A percentile compares a stretch with the other conserved stretches of the same genome.
Evolutionary conservation across 768 basidiomycete genomes (phyloP).

Genomic region (Tulasnella sp.): DNA sequence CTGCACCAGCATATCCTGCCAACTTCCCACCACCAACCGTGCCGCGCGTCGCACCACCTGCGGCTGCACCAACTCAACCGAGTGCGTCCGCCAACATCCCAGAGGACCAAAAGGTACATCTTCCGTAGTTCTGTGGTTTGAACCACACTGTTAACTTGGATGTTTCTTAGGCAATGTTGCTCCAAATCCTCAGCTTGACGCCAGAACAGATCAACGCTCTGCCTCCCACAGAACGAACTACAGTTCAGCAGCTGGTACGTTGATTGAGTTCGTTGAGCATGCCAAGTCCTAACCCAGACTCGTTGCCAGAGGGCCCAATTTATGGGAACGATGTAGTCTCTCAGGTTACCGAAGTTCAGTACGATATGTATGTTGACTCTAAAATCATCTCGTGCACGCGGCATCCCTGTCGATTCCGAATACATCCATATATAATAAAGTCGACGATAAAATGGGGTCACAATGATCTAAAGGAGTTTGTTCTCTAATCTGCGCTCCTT

Average conservation of each 20-base stretch:
- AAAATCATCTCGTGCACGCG: not conserved
- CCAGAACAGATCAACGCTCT: constrained; percentile 76
- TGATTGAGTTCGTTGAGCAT: not conserved
- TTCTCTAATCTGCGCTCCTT: constrained; percentile 45
- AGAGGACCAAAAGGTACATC: constrained; percentile 28
- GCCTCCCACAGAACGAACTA: constrained; percentile 66
- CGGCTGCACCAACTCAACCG: constrained; percentile 13
- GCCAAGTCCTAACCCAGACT: not conserved
- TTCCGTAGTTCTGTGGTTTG: not conserved
- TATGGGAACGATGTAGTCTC: not conserved
- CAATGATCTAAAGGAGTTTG: constrained; percentile 24
- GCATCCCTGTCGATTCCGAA: not conserved
- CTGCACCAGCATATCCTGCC: constrained; percentile 28
- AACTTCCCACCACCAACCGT: not conserved
- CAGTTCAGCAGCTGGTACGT: constrained; percentile 71
- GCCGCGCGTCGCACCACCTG: constrained; percentile 19
- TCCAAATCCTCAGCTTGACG: constrained; percentile 77
- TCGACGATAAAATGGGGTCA: not conserved
- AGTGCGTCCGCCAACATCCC: constrained; percentile 38
- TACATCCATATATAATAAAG: not conserved
- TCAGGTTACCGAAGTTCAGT: not conserved
- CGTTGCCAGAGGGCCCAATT: constrained; percentile 14
- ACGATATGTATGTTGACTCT: not conserved
- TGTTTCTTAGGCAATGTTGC: constrained; percentile 58
- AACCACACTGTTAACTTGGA: constrained; percentile 21